These are phyloP conservation scores for Xerocomus nothofagi DNA, from an alignment of 1,284 basidiomycete genomes.

Conservation along the genomic window DNA sequence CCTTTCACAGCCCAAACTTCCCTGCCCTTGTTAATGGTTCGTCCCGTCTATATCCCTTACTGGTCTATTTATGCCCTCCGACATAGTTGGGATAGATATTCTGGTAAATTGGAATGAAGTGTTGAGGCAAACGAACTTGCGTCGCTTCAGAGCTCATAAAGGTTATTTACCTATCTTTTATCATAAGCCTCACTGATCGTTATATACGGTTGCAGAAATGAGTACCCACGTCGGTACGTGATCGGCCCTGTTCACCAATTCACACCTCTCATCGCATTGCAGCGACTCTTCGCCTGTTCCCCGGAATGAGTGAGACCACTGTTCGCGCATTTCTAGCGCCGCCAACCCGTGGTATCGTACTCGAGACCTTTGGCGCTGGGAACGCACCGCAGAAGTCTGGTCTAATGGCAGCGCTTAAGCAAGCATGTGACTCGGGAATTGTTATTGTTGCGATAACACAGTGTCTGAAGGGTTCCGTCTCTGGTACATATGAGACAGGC, in stretches of 20 bases:
- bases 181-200: slow-evolving; percentile 8
- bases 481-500: slow-evolving; percentile 81
- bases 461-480: slow-evolving; percentile 81
- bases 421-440: slow-evolving; percentile 80
- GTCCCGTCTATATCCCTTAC: background rate
- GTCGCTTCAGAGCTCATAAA: slow-evolving; percentile 82
- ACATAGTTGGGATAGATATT: slow-evolving; percentile 83
- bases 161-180: slow-evolving; percentile 37
- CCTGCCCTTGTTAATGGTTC: slow-evolving; percentile 79
- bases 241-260: background rate
- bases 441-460: slow-evolving; percentile 92
- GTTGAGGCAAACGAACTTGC: slow-evolving; percentile 72
- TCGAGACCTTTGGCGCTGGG: slow-evolving; percentile 90
- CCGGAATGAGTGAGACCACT: slow-evolving; percentile 76
- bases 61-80: background rate
- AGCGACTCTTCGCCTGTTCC: slow-evolving; percentile 83
- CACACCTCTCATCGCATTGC: slow-evolving; percentile 3
- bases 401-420: slow-evolving; percentile 66
- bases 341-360: slow-evolving; percentile 75
- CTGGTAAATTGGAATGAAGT: slow-evolving; percentile 85
- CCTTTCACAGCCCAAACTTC: slow-evolving; percentile 87
- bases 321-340: slow-evolving; percentile 72
- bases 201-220: slow-evolving; percentile 53
- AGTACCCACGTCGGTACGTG: slow-evolving; percentile 71
- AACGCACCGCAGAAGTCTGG: slow-evolving; percentile 77